Percentiles rank a stretch among this genome's conserved stretches.
These are phyloP conservation scores for Sarcocystis neurona DNA, from an alignment of 169 alveolate genomes.

Conservation along the genomic window DNA sequence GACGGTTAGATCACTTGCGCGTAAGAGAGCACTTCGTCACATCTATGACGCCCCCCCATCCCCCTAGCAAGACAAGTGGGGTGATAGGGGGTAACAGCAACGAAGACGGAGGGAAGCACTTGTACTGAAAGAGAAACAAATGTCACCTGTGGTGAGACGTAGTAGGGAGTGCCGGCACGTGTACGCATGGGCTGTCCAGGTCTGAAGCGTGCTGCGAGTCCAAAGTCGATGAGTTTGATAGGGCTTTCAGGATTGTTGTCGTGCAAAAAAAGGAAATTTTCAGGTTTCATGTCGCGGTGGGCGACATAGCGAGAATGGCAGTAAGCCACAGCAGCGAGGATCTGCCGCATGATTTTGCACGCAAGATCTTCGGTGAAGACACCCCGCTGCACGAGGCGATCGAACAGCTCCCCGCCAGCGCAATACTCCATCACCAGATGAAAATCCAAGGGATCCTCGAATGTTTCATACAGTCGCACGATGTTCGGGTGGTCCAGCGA, in stretches of 20 bases:
- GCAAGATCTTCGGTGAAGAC: constrained; percentile 87
- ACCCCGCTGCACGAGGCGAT: constrained; percentile 79
- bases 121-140: no score
- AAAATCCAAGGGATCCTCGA: constrained; percentile 80
- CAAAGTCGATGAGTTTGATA: constrained; percentile 88
- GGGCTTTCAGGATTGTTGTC: constrained; percentile 68
- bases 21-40: no score
- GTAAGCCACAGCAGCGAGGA: constrained; percentile 89
- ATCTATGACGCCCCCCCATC: no score
- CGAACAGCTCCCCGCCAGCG: constrained; percentile 92
- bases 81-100: no score
- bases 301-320: constrained; percentile 86
- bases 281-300: constrained; percentile 90
- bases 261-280: constrained; percentile 78
- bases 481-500: constrained; percentile 95
- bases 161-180: constrained; percentile 86
- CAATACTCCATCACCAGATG: constrained; percentile 89
- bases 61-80: no score
- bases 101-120: no score
- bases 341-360: constrained; percentile 87
- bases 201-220: constrained; percentile 79
- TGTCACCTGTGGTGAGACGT: constrained; percentile 88
- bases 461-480: constrained; percentile 88
- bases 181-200: constrained; percentile 75
- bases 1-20: no score